Conservation (phyloP, 2,329 filamentous ascomycete genomes). For the Sporothrix phasma region DNA sequence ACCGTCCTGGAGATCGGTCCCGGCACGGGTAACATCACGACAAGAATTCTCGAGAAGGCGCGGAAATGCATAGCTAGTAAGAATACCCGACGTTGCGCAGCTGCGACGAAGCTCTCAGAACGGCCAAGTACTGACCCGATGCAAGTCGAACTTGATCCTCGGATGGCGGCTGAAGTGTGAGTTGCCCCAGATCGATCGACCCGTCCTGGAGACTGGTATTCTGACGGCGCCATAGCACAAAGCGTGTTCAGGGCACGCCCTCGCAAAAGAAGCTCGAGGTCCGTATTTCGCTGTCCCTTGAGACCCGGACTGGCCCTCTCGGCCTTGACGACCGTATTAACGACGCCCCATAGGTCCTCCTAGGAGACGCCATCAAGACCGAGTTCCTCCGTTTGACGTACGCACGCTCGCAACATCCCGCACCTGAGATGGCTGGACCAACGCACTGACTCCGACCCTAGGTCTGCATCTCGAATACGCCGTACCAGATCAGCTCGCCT, state of each 20-base stretch:
- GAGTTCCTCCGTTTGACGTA: slow-evolving; percentile 50
- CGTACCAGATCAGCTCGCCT: slow-evolving; percentile 76
- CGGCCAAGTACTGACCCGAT: neutral
- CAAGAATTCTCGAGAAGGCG: slow-evolving; percentile 77
- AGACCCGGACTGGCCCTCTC: neutral
- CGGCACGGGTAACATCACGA: slow-evolving; percentile 70
- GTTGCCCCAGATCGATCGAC: slow-evolving; percentile 43
- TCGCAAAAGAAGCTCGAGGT: slow-evolving; percentile 77
- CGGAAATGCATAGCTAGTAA: slow-evolving; percentile 58
- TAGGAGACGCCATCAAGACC: slow-evolving; percentile 91
- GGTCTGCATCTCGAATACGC: slow-evolving; percentile 72
- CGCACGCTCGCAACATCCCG: neutral
- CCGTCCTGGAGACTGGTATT: neutral
- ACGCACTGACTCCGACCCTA: slow-evolving; percentile 43
- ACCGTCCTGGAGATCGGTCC: slow-evolving; percentile 87
- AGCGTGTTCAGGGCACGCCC: slow-evolving; percentile 84
- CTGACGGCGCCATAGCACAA: slow-evolving; percentile 36
- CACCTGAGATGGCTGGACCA: neutral
- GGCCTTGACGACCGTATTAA: neutral
- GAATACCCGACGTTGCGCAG: neutral
- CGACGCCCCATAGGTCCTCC: slow-evolving; percentile 30
- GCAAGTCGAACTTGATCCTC: slow-evolving; percentile 77
- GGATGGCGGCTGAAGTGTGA: slow-evolving; percentile 89
- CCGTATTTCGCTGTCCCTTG: slow-evolving; percentile 17
- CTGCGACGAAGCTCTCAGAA: neutral